Base-by-base conservation (phyloP, 345 rosid genomes). In the Salix caprea region DNA sequence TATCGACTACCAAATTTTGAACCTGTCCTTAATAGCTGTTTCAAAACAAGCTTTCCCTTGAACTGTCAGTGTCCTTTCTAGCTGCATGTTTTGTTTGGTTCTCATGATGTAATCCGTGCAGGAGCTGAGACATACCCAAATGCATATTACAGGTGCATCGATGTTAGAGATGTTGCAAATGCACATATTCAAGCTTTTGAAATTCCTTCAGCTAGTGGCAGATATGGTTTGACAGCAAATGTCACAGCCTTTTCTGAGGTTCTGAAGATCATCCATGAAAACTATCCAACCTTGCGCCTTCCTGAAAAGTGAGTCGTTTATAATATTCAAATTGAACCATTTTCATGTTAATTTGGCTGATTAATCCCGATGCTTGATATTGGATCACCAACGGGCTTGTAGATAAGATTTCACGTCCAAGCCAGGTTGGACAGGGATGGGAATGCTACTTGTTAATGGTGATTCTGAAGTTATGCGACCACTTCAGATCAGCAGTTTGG, bases 121-220 rank as follows among this genome's bases (percentile, higher is more conserved):
- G 77, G 77, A 10, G 70, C 46, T 58, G 77, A 74, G 32, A 65
- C 6, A 50, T 75, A 21, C 46, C 77, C 71, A 14, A 37, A 66
- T 50, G 7, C 3, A 48, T 48, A 4, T 11, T 67, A 23, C 12
- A 66, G 39, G 37, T 67, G 16, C 19, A 71, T 75, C 16, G 78
- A 75, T 66, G 72, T 66, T 23, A 67, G 78, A 75, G 78, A 67
- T 23, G 78, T 75, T 34, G 72, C 78, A 4, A 15, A 40, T 14
- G 78, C 78, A 46, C 78, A 75, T 52, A 52, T 75, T 23, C 16
- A 75, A 6, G 72, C 52, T 10, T 67, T 48, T 21, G 78, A 75
- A 26, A 16, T 28, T 14, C 15, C 65, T 52, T 66, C 48, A 16
- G 78, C 78, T 50, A 28, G 13, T 75, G 78, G 78, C 1, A 75